Evolutionary conservation across 768 basidiomycete species (phyloP), one percentile per base, ranked within the genome.

Genomic region (Suillus luteus): DNA sequence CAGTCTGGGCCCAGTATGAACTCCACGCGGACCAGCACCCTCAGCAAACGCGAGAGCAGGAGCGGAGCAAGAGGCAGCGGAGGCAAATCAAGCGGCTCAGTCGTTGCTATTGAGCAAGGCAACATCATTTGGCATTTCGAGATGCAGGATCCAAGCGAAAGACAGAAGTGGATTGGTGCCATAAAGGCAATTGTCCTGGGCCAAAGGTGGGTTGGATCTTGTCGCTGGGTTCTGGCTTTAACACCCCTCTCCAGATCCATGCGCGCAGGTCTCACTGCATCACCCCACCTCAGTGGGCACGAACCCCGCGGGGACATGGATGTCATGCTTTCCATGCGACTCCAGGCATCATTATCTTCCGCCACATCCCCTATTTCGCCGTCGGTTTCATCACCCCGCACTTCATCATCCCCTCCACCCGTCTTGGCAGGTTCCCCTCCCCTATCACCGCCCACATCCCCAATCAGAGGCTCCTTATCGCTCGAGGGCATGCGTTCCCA

Each of bases 241-340:
- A 57, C 5, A 6, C 17, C 11, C 15, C 14, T 27, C n/a, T 37
- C 2, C 64, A 92, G 91, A 68, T 86, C 89, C 44, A 77, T 89
- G 33, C 87, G 89, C 24, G 89, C 87, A 10, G 91, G 91, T 17
- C 73, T 92, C 14, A 83, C 85, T 40, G 75, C 80, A 27, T 75
- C 85, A 33, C 71, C 80, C 0, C 76, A 76, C 46, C 68, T 77
- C 3, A 77, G 80, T 24, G 79, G 77, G 17, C 77, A 82, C 33
- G 91, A 91, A 65, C 90, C 90, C 24, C 81, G 86, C 54, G 91
- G 91, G 7, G 91, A 93, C 70, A 85, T 93, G 79, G 91, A 93
- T 71, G 91, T 92, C 55, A 90, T 92, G 85, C 80, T 93, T 41
- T 88, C 89, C 37, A 91, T 93, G 81, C 87, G 87, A 55, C 80